Evolutionary conservation across 805 yeast species (phyloP), one percentile per base, ranked within the genome.

Genomic region (Barnettozyma californica): DNA sequence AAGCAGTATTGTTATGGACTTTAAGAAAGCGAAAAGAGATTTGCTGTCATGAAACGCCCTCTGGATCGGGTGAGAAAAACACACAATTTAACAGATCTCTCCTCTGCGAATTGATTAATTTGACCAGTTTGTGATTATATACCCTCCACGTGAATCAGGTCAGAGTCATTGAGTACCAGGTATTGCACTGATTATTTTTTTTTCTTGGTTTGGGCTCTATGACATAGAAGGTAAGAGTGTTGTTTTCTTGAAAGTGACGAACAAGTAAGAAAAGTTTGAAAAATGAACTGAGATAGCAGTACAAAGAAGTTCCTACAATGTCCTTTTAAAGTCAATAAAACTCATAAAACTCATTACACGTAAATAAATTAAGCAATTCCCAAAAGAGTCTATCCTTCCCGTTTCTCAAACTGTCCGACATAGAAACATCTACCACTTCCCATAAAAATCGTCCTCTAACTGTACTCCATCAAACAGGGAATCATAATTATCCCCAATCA

Each of bases 381-480:
- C 26, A 21, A 23, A 20, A 38, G 39, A 20, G 27, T 38, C 41
- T 38, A 38, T 38, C 41, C 23, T 35, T 18, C 23, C 38, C 38
- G 13, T 20, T 18, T 18, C 20, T 35, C 23, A 18, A 18, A 6
- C 9, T 31, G 14, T 18, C 23, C 10, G 18, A 14, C 23, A 35
- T 11, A 29, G 8, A 29, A 29, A 8, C 6, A 29, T 29, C 33
- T 61, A 59, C 40, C 52, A 53, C 20, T 49, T 53, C 16, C 45
- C 53, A 25, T 52, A 45, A 8, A 51, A 27, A 21, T 48, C 49
- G 11, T 48, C 51, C 20, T 52, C 51, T 2, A 37, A 44, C 16
- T 49, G 51, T 5, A 48, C 37, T 8, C 46, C 41, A 11, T 48
- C 46, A 43, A 56, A 48, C 43, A 58, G 44, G 20, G 58, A 46